Conservation (phyloP, 352 stramenopile genomes). For the Phytophthora cactorum region DNA sequence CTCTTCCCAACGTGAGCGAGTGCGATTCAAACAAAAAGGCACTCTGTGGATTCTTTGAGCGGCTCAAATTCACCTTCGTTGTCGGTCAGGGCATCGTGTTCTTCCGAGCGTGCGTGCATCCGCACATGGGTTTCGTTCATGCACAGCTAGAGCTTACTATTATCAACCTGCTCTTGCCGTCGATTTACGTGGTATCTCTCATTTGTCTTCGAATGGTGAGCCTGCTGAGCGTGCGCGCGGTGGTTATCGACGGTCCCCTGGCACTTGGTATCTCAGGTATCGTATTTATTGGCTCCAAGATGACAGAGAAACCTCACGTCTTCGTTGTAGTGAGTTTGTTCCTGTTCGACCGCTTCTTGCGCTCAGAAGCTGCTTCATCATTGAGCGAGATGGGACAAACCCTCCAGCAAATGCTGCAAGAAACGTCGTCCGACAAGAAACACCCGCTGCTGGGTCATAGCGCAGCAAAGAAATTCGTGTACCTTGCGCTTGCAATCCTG, state of each 20-base stretch:
- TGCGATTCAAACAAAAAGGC: constrained; percentile 72
- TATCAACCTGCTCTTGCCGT: constrained; percentile 87
- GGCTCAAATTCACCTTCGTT: constrained; percentile 85
- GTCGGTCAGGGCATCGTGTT: constrained; percentile 85
- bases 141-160: constrained; percentile 89
- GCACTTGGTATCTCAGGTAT: constrained; percentile 51
- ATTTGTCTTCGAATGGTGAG: constrained; percentile 79
- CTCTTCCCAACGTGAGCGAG: constrained; percentile 55
- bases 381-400: constrained; percentile 57
- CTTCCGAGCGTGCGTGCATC: constrained; percentile 75
- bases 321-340: constrained; percentile 82
- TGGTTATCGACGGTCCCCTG: constrained; percentile 60
- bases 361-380: constrained; percentile 54
- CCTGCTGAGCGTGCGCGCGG: constrained; percentile 51
- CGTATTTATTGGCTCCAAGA: constrained; percentile 76
- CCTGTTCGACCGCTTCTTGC: constrained; percentile 74
- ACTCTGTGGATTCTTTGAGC: constrained; percentile 73
- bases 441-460: constrained; percentile 57
- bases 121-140: constrained; percentile 87
- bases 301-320: constrained; percentile 79
- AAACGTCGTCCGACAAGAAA: constrained; percentile 52
- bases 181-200: constrained; percentile 88
- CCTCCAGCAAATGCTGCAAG: constrained; percentile 72
- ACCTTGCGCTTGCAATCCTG: constrained; percentile 64
- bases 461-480: constrained; percentile 69